Conservation (phyloP, 1,284 basidiomycete species). For the Anthracocystis setariae region DNA sequence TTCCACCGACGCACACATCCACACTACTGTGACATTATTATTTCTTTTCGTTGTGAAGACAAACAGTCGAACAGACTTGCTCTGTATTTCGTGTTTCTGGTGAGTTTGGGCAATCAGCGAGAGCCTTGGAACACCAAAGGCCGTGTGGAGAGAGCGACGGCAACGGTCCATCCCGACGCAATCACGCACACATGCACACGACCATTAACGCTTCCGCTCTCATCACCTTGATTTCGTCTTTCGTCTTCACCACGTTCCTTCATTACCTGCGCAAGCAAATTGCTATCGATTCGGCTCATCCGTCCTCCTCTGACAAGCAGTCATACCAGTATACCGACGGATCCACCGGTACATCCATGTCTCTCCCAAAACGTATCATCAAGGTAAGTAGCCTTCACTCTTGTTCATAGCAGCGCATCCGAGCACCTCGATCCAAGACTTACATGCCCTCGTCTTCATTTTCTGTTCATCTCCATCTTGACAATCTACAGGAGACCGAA, state of each 20-base stretch:
- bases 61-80: not conserved
- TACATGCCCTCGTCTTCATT: not conserved
- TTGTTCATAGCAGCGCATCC: not conserved
- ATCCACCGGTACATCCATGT: conserved; percentile 35
- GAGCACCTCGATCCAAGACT: not conserved
- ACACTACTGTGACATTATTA: no score
- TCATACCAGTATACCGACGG: not conserved
- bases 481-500: conserved; percentile 85
- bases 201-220: no score
- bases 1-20: no score
- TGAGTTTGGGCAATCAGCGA: no score
- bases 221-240: not conserved
- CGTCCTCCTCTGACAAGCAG: not conserved
- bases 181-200: no score
- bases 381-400: conserved; percentile 47
- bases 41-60: not conserved
- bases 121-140: no score
- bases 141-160: conserved; percentile 1
- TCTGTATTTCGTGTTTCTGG: not conserved
- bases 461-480: not conserved
- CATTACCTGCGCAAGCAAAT: not conserved
- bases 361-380: conserved; percentile 67
- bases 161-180: no score
- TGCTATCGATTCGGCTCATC: not conserved
- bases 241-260: not conserved